Base-by-base conservation (phyloP, 2,329 filamentous ascomycete species). In the Claviceps capensis region DNA sequence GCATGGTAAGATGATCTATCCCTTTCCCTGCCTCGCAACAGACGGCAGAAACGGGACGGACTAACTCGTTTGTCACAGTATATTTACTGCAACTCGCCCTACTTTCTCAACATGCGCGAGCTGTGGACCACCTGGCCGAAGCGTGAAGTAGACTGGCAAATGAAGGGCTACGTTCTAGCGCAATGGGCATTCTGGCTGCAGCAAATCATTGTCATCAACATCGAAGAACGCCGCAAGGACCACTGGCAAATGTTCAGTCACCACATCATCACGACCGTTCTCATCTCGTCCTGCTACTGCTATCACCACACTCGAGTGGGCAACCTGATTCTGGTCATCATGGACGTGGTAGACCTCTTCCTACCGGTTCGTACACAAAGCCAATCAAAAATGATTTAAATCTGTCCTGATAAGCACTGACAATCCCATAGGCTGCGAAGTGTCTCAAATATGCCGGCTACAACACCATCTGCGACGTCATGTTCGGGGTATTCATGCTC, bases 201-300 rank as follows among this genome's bases (percentile, higher is more conserved):
- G 71, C 90, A 96, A 70, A 85, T 97, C 58, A 74, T 96, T 36
- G 88, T 96, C 51, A 86, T 97, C 66, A 85, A 97, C 69, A 89
- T 97, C 54, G 93, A 98, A 69, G 86, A 94, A 70, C 82, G 86
- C 59, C 81, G 93, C 62, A 97, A 97, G 71, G 93, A 98, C 61
- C 85, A 96, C 68, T 86, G 82, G 72, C 90, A 97, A 69, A 97
- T 97, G 93, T 81, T 97, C 59, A 83, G 82, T n/a, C 93, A 97
- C 67, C 93, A 98, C 70, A 79, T 97, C 63, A 82, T 97, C 65
- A 98, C 93, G 16, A 87, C 83, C 62, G 72, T 75, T 4, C 80
- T 98, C 40, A 82, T 98, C 56, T 82, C 82, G 52, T 78, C 82
- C 30, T 91, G 86, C 56, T 97, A 97, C 66, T 79, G 82, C 58